Base-by-base conservation (phyloP, 768 basidiomycete species). In the Leccinum aurantiacum region DNA sequence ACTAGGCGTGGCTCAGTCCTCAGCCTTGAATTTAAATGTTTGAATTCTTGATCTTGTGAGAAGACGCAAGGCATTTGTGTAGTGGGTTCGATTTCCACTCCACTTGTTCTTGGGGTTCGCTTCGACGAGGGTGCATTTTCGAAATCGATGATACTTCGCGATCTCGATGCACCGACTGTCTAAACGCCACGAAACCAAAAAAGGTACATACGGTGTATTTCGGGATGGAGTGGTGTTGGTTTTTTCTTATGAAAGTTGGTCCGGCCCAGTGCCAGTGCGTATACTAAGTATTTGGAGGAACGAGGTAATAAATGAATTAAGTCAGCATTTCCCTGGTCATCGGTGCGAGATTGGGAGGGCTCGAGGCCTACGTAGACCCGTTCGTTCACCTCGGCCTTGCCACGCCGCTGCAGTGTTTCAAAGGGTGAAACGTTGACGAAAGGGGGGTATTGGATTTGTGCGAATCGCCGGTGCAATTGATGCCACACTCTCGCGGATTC, bases 61-160 rank as follows among this genome's bases (percentile, higher is more conserved):
- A 44, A 8, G n/a, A 44, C 9, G n/a, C 41, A 44, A 44, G 4
- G 2, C n/a, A n/a, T 44, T 11, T 44, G 9, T 46, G 19, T 19
- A 19, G 19, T 19, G 19, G 4, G 44, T 3, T 46, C 44, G 11
- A n/a, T 46, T 24, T 14, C 47, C 25, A 13, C 25, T 29, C 29
- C 44, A 19, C 57, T 27, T 38, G 41, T n/a, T 14, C 29, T 11
- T 38, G 38, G 25, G 5, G 13, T 15, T 29, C 25, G 15, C 22
- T 41, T 29, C 44, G n/a, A 49, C 3, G 50, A 11, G 29, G 19
- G 15, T 64, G 63, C 62, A 60, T 56, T 53, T 56, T 48, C 31
- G 38, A 17, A 38, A 37, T 11, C 7, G 47, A 27, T 19, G 22
- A 52, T 24, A 6, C 53, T 46, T 35, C 25, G 38, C 38, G 19